phyloP scores from a whole-genome alignment of 306 rosid species.

The Pueraria montana region DNA sequence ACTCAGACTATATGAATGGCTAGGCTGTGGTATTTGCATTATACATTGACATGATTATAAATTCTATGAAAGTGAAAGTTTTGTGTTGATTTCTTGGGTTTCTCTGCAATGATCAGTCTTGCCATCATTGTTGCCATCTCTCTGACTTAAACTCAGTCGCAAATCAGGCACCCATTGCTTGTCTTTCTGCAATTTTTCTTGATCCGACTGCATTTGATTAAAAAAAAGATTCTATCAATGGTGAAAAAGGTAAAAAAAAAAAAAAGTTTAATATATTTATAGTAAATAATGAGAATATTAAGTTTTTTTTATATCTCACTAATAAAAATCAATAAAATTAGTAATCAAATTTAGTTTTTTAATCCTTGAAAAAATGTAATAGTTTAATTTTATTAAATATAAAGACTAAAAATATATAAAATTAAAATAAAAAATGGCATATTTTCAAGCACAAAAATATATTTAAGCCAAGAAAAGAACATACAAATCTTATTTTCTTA shows the following conservation, averaged over 20 bases:
- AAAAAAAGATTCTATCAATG: neutral
- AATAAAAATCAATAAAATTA: no score
- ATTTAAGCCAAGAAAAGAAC: neutral
- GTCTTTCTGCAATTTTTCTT: slow-evolving; percentile 51
- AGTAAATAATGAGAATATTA: neutral
- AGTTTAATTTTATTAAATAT: neutral
- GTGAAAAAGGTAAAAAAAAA: neutral
- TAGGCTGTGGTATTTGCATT: slow-evolving; percentile 45
- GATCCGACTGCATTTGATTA: slow-evolving; percentile 54
- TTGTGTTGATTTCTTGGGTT: slow-evolving; percentile 68
- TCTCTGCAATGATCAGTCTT: slow-evolving; percentile 45
- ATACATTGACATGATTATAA: slow-evolving; percentile 33
- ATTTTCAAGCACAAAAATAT: neutral
- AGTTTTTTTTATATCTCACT: neutral
- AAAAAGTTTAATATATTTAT: neutral
- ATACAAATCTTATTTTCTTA: neutral
- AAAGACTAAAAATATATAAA: neutral
- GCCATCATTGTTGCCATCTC: slow-evolving; percentile 45
- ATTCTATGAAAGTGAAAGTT: slow-evolving; percentile 74
- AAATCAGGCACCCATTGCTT: slow-evolving; percentile 64
- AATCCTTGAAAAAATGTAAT: neutral
- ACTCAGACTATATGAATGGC: slow-evolving; percentile 30
- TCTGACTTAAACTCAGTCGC: slow-evolving; percentile 66
- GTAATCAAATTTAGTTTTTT: neutral
- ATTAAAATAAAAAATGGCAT: neutral